Percentiles rank a stretch among this genome's conserved stretches.
These are phyloP conservation scores for Spathaspora gorwiae DNA, from an alignment of 805 yeast genomes.

Conservation along the genomic window DNA sequence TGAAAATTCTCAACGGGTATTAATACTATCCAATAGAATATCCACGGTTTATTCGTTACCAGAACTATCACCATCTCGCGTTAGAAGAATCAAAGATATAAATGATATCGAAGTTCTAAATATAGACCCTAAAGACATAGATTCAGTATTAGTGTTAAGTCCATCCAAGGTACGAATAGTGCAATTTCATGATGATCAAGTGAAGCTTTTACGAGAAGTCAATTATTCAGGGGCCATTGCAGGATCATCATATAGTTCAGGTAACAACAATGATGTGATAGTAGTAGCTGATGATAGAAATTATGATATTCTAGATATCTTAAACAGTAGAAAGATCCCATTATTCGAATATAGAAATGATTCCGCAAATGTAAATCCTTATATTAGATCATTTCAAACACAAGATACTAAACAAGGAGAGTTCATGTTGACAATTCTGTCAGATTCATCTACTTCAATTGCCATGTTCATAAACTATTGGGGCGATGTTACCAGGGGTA, in stretches of 20 bases:
- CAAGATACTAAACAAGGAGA: conserved; percentile 18
- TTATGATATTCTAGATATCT: conserved; percentile 36
- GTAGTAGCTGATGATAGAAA: conserved; percentile 28
- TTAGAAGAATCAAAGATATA: conserved; percentile 34
- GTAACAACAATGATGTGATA: conserved; percentile 25
- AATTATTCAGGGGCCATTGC: conserved; percentile 22
- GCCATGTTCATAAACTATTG: conserved; percentile 36
- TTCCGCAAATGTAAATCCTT: conserved; percentile 15
- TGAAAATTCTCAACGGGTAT: conserved; percentile 17
- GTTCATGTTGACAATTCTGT: conserved; percentile 28
- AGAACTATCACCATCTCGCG: conserved; percentile 33
- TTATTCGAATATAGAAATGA: conserved; percentile 26
- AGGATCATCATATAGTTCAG: conserved; percentile 20
- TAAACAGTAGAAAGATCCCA: conserved; percentile 28
- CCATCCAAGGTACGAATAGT: conserved; percentile 27
- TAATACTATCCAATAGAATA: conserved; percentile 23
- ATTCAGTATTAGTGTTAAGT: conserved; percentile 29
- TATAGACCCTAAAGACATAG: conserved; percentile 9
- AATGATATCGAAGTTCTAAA: conserved; percentile 25
- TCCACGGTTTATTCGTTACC: conserved; percentile 29
- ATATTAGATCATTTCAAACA: conserved; percentile 18
- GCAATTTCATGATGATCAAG: conserved; percentile 20
- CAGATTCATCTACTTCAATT: conserved; percentile 30
- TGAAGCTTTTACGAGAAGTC: conserved; percentile 31
- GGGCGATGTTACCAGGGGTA: conserved; percentile 41